Evolutionary conservation across 2,329 filamentous ascomycete genomes (phyloP).

Genomic region (Thermomyces lanuginosus): DNA sequence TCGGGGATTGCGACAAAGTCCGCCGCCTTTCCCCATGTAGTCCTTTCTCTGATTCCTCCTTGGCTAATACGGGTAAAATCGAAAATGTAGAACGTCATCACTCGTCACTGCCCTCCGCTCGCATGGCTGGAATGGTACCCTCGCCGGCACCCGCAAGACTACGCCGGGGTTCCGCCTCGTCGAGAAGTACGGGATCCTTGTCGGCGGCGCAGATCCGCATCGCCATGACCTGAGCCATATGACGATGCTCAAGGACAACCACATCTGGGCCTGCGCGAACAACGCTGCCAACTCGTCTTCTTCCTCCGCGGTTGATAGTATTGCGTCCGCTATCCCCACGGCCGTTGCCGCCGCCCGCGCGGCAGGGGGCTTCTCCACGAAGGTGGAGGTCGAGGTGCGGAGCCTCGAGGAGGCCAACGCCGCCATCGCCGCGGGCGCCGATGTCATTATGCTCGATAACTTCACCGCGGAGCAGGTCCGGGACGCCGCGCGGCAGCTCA

Average conservation of each 20-base stretch:
- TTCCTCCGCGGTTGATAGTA: constrained; percentile 5
- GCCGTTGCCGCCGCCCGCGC: constrained; percentile 72
- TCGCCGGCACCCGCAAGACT: constrained; percentile 94
- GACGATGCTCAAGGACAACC: constrained; percentile 99
- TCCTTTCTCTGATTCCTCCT: neutral
- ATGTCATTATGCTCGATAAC: constrained; percentile 96
- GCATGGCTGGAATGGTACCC: constrained; percentile 59
- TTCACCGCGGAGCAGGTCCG: constrained; percentile 68
- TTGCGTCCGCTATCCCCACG: constrained; percentile 54
- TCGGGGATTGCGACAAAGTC: constrained; percentile 67
- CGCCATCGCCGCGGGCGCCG: constrained; percentile 76
- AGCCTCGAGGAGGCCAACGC: constrained; percentile 76
- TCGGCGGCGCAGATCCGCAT: constrained; percentile 83
- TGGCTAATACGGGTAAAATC: neutral
- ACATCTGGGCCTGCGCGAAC: constrained; percentile 71
- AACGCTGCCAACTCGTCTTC: constrained; percentile 16
- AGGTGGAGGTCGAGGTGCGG: constrained; percentile 93
- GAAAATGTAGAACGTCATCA: constrained; percentile 11
- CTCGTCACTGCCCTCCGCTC: constrained; percentile 37
- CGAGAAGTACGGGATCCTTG: constrained; percentile 95
- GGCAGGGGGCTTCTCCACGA: constrained; percentile 75
- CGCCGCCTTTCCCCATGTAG: constrained; percentile 13
- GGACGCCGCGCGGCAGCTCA: constrained; percentile 56
- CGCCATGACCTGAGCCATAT: constrained; percentile 81
- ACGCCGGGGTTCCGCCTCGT: constrained; percentile 90